Base-by-base conservation (phyloP, 2,329 filamentous ascomycete genomes). In the Monascus ruber region DNA sequence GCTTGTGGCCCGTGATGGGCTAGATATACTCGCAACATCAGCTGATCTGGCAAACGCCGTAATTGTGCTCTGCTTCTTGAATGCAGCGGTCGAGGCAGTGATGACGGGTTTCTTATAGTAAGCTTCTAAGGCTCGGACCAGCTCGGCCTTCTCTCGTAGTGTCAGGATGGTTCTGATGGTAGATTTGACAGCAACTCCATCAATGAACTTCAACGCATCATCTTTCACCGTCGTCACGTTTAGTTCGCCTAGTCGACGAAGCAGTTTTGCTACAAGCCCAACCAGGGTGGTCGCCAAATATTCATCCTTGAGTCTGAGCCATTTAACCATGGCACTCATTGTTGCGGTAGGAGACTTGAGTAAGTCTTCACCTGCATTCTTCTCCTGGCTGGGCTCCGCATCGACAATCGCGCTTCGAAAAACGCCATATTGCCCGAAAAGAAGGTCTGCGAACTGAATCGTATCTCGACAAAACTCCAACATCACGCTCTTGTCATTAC, bases 401-500 rank as follows among this genome's bases (percentile, higher is more conserved):
- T 66, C 65, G 31, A 65, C 65, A 41, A 87, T 60, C 8, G 84
- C 83, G 34, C 81, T 83, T 2, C 85, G 77, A 46, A 98, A 79
- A 42, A 95, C 74, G 37, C 79, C 81, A 58, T 93, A 91, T 50
- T 94, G 81, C 32, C 85, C 80, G 54, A 96, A 84, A 1, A 94
- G 72, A 29, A 76, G 74, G 54, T 94, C 85, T 1, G 89, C 88
- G 54, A 94, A 84, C 52, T 96, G 86, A 77, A 98, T 98, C 9
- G 85, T 84, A 55, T 94, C 86, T 48, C 91, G 81, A 56, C 88
- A 95, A 53, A 96, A 95, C 41, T 94, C 81, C 52, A 87, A 81
- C 85, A 98, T 88, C 39, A 77, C 70, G 17, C 70, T 64, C 56
- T 86, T 91, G 37, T 89, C 81, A 42, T 85, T 77, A 4, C 66